Base-by-base conservation (phyloP, 2,329 filamentous ascomycete genomes). In the Colletotrichum theobromicola region DNA sequence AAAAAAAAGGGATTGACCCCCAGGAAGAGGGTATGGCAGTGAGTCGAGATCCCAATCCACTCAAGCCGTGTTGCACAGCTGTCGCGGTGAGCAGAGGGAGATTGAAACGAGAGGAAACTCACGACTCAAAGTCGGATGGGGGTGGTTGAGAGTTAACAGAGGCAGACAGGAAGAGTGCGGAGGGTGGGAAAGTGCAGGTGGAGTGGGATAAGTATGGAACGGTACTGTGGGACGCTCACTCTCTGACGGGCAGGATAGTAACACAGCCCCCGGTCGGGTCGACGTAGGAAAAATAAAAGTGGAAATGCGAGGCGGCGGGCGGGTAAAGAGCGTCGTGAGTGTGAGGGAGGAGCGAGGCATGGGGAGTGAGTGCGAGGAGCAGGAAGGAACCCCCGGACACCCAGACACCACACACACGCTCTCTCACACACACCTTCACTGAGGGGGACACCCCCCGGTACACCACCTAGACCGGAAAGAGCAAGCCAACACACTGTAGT, bases 171-270 rank as follows among this genome's bases (percentile, higher is more conserved):
- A 63, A 64, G 13, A 30, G 46, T 58, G 72, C 62, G 72, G 68
- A 72, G 69, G 12, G 72, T 67, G 57, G 55, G 72, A 75, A n/a
- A 72, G 73, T 75, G 73, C 73, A 75, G 73, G 73, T 75, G 70
- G 73, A 75, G 73, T 62, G 70, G 73, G 73, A 75, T 75, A 75
- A 73, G 73, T 75, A 75, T 75, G 70, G 60, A 74, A 65, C 50
- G 53, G n/a, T 24, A 13, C 32, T 18, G 60, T 62, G 60, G 60
- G 35, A 21, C 64, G 55, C 50, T 58, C 12, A 62, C 55, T 69
- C 72, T 72, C 68, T 72, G 72, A 75, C 68, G 63, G 69, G 57
- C 68, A 74, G 72, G 35, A 62, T 53, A 42, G 53, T 65, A 58
- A 67, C 73, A 72, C 73, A 75, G 65, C 69, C 42, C 42, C 70